Evolutionary conservation across 2,329 filamentous ascomycete genomes (phyloP), one percentile per base, ranked within the genome.

Genomic region (Mycogone perniciosa): DNA sequence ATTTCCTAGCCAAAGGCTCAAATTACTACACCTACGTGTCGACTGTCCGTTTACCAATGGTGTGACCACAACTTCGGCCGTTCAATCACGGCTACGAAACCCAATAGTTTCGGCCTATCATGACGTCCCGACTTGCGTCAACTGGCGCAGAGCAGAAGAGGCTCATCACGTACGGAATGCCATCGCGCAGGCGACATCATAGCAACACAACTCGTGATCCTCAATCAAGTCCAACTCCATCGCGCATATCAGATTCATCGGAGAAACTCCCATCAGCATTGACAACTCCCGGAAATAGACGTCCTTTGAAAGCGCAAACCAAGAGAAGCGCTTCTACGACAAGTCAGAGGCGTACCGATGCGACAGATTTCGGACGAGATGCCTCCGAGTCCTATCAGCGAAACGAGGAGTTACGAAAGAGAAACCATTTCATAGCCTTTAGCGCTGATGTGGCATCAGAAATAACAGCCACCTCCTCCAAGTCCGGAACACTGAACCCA

Each of bases 141-240:
- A 43, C 60, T n/a, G 53, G 59, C 35, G 54, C 60, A 27, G 39
- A 53, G 39, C 54, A 54, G 48, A 61, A 55, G 50, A 61, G 59
- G 51, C 41, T 62, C 20, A 49, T 59, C 50, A 64, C 62, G 5
- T 64, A 64, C 47, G 61, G 61, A 41, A 64, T 62, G 44, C 33
- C 59, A 47, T 55, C 60, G 52, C 61, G 61, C 53, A 63, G 57
- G 45, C 52, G 49, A 41, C 54, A 30, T 30, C 30, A 31, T 30
- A 30, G 31, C 20, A 44, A 31, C 29, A n/a, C 20, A 8, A 30
- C 27, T 9, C 11, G n/a, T 29, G 41, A n/a, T 13, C 31, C 41
- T 44, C 27, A 44, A 13, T 44, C n/a, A 27, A 29, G 41, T 30
- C 27, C 41, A 4, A 27, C 27, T 7, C 10, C 41, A 5, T 11